A percentile compares a stretch with the other conserved stretches of the same genome.
Conservation (phyloP, 1,284 basidiomycete genomes). For the Trametes polyzona region DNA sequence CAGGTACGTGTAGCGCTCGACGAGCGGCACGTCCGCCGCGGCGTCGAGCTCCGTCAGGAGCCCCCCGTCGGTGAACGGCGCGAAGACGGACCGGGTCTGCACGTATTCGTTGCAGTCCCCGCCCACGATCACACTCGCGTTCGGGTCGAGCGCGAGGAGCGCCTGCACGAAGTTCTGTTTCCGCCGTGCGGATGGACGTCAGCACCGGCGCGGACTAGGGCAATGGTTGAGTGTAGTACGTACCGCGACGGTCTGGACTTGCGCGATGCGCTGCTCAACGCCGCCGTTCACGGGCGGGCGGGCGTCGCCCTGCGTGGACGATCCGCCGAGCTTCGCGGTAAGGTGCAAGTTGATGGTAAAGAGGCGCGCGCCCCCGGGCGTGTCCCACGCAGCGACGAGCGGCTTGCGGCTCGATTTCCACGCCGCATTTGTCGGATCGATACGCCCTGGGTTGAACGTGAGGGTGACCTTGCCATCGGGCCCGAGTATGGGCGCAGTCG, state of each 20-base stretch:
- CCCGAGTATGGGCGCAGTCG: slow-evolving; percentile 44
- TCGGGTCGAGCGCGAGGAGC: slow-evolving; percentile 47
- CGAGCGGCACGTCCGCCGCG: slow-evolving; percentile 46
- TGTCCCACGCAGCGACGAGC: slow-evolving; percentile 59
- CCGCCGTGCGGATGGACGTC: background rate
- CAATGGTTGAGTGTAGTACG: slow-evolving; percentile 24
- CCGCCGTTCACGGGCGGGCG: slow-evolving; percentile 60
- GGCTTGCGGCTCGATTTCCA: slow-evolving; percentile 63
- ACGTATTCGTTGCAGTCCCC: slow-evolving; percentile 70
- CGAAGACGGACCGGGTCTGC: slow-evolving; percentile 55
- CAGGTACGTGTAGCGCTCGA: slow-evolving; percentile 64
- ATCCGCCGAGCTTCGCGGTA: slow-evolving; percentile 58
- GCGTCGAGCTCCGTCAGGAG: slow-evolving; percentile 56
- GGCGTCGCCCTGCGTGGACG: slow-evolving; percentile 56
- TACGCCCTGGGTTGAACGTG: slow-evolving; percentile 68
- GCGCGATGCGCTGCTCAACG: slow-evolving; percentile 51
- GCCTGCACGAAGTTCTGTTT: slow-evolving; percentile 55
- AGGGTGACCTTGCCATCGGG: slow-evolving; percentile 45
- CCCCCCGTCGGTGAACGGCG: slow-evolving; percentile 46
- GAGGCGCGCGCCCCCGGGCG: slow-evolving; percentile 46
- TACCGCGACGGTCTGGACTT: slow-evolving; percentile 53
- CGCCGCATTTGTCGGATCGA: slow-evolving; percentile 60
- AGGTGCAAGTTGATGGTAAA: slow-evolving; percentile 66
- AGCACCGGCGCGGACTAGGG: background rate
- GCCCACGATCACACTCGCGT: slow-evolving; percentile 55